phyloP scores from a whole-genome alignment of 2,329 filamentous ascomycete genomes.

The Aspergillus neoniger region DNA sequence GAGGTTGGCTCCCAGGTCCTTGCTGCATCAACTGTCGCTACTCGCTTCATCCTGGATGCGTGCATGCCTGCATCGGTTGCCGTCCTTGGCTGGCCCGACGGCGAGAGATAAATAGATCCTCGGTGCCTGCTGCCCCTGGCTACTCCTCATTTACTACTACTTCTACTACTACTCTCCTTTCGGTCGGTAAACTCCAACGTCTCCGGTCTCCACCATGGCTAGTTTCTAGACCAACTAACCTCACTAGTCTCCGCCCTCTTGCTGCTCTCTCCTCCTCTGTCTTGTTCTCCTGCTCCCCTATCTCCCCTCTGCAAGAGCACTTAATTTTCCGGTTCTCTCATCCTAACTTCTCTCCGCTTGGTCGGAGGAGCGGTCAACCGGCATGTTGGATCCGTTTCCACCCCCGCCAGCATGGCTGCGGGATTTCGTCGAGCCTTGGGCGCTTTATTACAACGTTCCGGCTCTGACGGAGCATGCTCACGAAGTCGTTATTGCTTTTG shows the following conservation, averaged over 20 bases:
- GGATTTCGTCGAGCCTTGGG: constrained; percentile 51
- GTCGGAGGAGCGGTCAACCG: constrained; percentile 20
- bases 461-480: constrained; percentile 63
- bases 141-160: not conserved
- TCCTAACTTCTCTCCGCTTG: constrained; percentile 5
- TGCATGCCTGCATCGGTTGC: not conserved
- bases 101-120: constrained; percentile 4
- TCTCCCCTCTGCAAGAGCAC: constrained; percentile 17
- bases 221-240: constrained; percentile 2
- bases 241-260: constrained; percentile 5
- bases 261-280: constrained; percentile 12
- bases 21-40: not conserved
- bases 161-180: not conserved
- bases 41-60: too few species aligned
- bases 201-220: constrained; percentile 2
- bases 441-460: constrained; percentile 54
- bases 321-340: constrained; percentile 6
- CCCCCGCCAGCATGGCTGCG: constrained; percentile 56
- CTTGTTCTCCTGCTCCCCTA: constrained; percentile 15
- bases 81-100: not conserved
- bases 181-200: not conserved
- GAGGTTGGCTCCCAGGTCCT: not conserved
- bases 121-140: not conserved
- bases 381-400: constrained; percentile 49
- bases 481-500: constrained; percentile 59